Base-by-base conservation (phyloP, 1,284 basidiomycete genomes). In the Marasmius sp. region DNA sequence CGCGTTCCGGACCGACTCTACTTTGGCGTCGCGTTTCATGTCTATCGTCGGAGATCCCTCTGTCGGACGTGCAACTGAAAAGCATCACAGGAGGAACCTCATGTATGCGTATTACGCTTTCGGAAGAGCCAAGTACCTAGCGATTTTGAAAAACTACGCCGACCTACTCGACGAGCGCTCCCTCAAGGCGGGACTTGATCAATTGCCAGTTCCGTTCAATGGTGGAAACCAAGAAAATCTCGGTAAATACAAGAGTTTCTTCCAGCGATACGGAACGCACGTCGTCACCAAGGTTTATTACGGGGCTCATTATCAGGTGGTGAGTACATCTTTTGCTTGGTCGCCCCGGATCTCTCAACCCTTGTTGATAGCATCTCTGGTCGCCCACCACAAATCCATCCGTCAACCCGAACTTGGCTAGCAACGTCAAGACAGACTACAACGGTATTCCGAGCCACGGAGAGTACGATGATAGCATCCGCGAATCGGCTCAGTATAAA, bases 241-340 rank as follows among this genome's bases (percentile, higher is more conserved):
- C 14, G 16, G 11, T 8, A 57, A 57, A 27, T 57, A 57, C 54
- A 39, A 38, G 38, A 38, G 39, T 45, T 57, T 57, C 37, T 57
- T 57, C 38, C 54, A 57, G 41, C 18, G 54, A 20, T 57, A 38
- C 38, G 54, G 54, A 5, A 57, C 38, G 20, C 54, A 57, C 41
- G 41, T 57, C 36, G 33, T 57, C 38, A 41, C 37, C 38, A 57
- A 57, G 38, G 54, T 57, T 12, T 11, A 57, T 6, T 57, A 43
- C 10, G 54, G 54, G 10, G 37, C 54, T n/a, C 54, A 57, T 33
- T 39, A 37, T 16, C 54, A 57, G 18, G 37, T 57, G 8, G 54
- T 57, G 41, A 10, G 54, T 41, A 27, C 5, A 27, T 27, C 27
- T 27, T 27, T 27, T 27, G 27, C 27, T 27, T 27, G 27, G 27